These are phyloP conservation scores for Ceratocystis variospora DNA, from an alignment of 2,329 filamentous ascomycete species.

Conservation along the genomic window DNA sequence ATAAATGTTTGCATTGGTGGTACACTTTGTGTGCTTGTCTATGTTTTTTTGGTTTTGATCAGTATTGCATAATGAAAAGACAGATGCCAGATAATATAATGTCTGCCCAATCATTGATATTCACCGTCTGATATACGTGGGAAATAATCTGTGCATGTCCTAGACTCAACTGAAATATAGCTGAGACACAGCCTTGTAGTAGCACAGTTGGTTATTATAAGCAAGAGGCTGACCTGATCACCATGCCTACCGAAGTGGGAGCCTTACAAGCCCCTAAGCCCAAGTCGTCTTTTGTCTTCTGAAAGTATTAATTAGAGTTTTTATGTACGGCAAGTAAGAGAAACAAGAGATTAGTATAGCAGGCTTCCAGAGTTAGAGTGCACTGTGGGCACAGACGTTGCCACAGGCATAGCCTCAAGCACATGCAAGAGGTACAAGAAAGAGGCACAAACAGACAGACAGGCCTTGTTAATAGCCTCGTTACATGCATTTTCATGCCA, in stretches of 20 bases:
- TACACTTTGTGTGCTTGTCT: not conserved
- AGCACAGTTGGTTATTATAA: not conserved
- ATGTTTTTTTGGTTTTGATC: not conserved
- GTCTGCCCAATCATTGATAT: slow-evolving; percentile 3
- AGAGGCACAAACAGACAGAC: not conserved
- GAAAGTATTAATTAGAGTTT: no score
- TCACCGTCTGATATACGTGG: slow-evolving; percentile 1
- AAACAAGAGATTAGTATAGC: not conserved
- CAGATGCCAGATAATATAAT: not conserved
- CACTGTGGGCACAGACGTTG: not conserved
- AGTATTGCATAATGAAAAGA: not conserved
- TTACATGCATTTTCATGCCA: no score
- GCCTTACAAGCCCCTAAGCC: no score
- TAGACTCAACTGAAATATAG: slow-evolving; percentile 3
- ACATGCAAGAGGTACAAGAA: not conserved
- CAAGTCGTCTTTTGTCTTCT: no score
- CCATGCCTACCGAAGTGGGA: no score
- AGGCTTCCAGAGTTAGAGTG: no score
- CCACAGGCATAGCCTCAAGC: not conserved
- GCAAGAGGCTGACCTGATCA: not conserved
- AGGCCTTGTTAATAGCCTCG: no score
- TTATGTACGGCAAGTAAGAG: no score
- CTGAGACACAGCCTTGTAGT: not conserved
- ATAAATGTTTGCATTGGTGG: not conserved
- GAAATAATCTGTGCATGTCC: not conserved